Evolutionary conservation across 2,329 filamentous ascomycete species (phyloP).

Genomic region (Peltaster fructicola): DNA sequence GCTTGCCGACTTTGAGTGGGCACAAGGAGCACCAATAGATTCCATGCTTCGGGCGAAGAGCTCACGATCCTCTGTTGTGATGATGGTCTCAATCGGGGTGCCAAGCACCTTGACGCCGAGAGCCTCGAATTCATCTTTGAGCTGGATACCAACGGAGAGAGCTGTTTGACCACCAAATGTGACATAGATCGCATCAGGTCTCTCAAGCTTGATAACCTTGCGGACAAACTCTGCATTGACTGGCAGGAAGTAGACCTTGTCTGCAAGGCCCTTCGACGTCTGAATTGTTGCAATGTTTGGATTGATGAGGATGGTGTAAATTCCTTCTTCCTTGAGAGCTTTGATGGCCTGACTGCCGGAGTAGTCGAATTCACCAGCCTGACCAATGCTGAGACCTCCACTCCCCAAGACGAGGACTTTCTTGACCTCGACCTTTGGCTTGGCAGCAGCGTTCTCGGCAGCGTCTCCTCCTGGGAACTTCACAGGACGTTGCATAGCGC

Average conservation of each 20-base stretch:
- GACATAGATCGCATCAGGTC: slow-evolving; percentile 89
- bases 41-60: slow-evolving; percentile 97
- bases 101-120: slow-evolving; percentile 89
- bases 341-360: slow-evolving; percentile 98
- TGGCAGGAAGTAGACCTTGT: slow-evolving; percentile 97
- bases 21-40: slow-evolving; percentile 92
- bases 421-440: slow-evolving; percentile 71
- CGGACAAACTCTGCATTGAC: slow-evolving; percentile 94
- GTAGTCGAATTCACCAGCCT: slow-evolving; percentile 97
- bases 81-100: slow-evolving; percentile 94
- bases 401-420: slow-evolving; percentile 90
- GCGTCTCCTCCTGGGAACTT: slow-evolving; percentile 71
- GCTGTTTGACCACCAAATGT: slow-evolving; percentile 97
- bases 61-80: slow-evolving; percentile 95
- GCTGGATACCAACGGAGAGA: slow-evolving; percentile 86
- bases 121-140: slow-evolving; percentile 88
- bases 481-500: slow-evolving; percentile 54
- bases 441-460: slow-evolving; percentile 57
- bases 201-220: slow-evolving; percentile 90
- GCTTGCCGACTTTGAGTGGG: slow-evolving; percentile 86
- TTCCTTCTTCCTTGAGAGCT: slow-evolving; percentile 90
- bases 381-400: slow-evolving; percentile 90
- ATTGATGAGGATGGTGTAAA: slow-evolving; percentile 96
- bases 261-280: slow-evolving; percentile 89
- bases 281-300: slow-evolving; percentile 98